Evolutionary conservation across 2,329 filamentous ascomycete species (phyloP).

Genomic region (Monosporascus sp.): DNA sequence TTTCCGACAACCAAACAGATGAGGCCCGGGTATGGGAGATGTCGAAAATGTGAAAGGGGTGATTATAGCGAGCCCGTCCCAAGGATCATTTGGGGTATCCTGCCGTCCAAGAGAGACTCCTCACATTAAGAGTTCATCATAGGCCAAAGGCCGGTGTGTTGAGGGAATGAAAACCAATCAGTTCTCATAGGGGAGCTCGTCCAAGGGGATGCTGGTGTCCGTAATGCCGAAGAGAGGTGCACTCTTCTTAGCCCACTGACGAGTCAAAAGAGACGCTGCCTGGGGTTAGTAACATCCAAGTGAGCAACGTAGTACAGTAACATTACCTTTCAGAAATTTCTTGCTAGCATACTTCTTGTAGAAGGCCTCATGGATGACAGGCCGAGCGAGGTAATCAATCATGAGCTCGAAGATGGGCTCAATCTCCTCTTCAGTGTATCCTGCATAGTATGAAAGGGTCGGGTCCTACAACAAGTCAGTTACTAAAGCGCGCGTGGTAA

Average conservation of each 20-base stretch:
- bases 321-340: constrained; percentile 94
- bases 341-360: constrained; percentile 99
- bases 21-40: not conserved
- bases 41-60: not conserved
- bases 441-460: constrained; percentile 83
- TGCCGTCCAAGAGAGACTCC: not conserved
- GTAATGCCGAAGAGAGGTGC: constrained; percentile 50
- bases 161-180: constrained; percentile 2
- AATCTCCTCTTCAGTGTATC: constrained; percentile 89
- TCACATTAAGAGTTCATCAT: constrained; percentile 8
- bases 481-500: constrained; percentile 3
- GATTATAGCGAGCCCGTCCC: not conserved
- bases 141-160: constrained; percentile 2
- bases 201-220: constrained; percentile 43
- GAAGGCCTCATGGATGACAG: constrained; percentile 91
- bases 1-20: not conserved
- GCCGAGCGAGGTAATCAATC: constrained; percentile 91
- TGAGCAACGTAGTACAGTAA: constrained; percentile 17
- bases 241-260: constrained; percentile 89
- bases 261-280: constrained; percentile 81
- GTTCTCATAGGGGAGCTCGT: constrained; percentile 34
- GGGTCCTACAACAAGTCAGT: constrained; percentile 55
- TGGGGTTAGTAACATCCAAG: constrained; percentile 15
- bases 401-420: constrained; percentile 88
- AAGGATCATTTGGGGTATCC: constrained; percentile 1